These are phyloP conservation scores for Vaccinium vitisidaea DNA, from an alignment of 148 eudicot species.

Conservation along the genomic window DNA sequence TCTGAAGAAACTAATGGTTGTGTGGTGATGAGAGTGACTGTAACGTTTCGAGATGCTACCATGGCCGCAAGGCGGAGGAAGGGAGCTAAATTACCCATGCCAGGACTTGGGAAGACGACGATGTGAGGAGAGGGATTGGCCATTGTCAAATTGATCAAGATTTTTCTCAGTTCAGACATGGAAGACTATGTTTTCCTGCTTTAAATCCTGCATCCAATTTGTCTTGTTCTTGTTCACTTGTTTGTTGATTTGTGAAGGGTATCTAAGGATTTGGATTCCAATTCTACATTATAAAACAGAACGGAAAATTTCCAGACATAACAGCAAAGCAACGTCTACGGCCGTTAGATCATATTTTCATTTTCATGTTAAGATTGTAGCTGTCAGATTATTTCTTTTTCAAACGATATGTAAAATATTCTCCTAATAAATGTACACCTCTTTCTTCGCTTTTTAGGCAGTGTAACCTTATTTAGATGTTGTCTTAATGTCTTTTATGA, in stretches of 20 bases:
- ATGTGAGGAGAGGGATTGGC: conserved; percentile 8
- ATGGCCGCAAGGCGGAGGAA: conserved; percentile 36
- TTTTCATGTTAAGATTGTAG: too few species aligned
- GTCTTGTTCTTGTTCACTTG: background rate
- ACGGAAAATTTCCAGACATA: too few species aligned
- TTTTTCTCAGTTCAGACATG: background rate
- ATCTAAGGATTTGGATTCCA: background rate
- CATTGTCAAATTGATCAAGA: background rate
- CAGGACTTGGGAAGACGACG: conserved; percentile 32
- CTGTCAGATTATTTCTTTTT: too few species aligned
- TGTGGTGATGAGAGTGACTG: conserved; percentile 24
- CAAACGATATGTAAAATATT: too few species aligned
- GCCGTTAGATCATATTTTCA: too few species aligned
- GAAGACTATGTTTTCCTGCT: background rate
- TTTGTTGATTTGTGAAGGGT: conserved; percentile 11
- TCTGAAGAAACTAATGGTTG: conserved; percentile 22
- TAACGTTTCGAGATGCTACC: conserved; percentile 5
- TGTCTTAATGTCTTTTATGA: too few species aligned
- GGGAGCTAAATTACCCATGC: conserved; percentile 40
- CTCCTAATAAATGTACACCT: too few species aligned
- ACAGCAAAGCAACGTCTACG: too few species aligned
- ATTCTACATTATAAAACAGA: too few species aligned
- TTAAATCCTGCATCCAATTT: background rate
- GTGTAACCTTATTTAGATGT: too few species aligned
- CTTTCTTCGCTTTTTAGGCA: too few species aligned